Evolutionary conservation across 768 basidiomycete genomes (phyloP).

Genomic region (Macrolepiota fuliginosa): DNA sequence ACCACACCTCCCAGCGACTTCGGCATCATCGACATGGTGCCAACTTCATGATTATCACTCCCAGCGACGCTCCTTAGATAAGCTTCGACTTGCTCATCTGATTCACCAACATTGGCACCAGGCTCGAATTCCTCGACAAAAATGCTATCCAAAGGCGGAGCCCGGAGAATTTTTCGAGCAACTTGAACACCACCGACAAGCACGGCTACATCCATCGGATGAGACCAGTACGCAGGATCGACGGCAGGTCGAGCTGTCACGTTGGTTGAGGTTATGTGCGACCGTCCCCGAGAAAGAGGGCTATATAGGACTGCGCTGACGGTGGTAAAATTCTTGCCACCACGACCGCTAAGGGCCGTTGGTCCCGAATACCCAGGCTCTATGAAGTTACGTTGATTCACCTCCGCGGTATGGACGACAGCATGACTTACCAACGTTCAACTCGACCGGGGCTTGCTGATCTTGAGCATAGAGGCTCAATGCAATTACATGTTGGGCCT

Average conservation of each 20-base stretch:
- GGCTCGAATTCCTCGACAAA: constrained; percentile 31
- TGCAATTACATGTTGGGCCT: constrained; percentile 25
- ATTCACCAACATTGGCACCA: constrained; percentile 18
- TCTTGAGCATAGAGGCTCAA: constrained; percentile 23
- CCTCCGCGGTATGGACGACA: neutral
- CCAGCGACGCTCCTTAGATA: constrained; percentile 25
- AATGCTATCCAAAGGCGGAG: constrained; percentile 27
- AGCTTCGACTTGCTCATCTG: constrained; percentile 20
- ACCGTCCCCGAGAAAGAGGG: constrained; percentile 43
- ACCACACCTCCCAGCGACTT: constrained; percentile 35
- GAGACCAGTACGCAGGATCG: constrained; percentile 45
- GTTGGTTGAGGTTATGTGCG: constrained; percentile 42
- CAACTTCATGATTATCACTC: constrained; percentile 33
- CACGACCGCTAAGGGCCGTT: constrained; percentile 19
- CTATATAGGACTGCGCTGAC: constrained; percentile 30
- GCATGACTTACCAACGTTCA: constrained; percentile 24
- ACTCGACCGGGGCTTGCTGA: constrained; percentile 24
- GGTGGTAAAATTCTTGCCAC: constrained; percentile 27
- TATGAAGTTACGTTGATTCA: neutral
- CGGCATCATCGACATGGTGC: constrained; percentile 40
- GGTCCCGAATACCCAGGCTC: constrained; percentile 34
- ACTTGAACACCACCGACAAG: constrained; percentile 31
- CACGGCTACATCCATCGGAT: constrained; percentile 28
- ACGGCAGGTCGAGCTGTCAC: constrained; percentile 41
- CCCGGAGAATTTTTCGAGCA: constrained; percentile 24